These are phyloP conservation scores for Phyllosticta citrichinensis DNA, from an alignment of 2,329 filamentous ascomycete genomes.

Conservation along the genomic window DNA sequence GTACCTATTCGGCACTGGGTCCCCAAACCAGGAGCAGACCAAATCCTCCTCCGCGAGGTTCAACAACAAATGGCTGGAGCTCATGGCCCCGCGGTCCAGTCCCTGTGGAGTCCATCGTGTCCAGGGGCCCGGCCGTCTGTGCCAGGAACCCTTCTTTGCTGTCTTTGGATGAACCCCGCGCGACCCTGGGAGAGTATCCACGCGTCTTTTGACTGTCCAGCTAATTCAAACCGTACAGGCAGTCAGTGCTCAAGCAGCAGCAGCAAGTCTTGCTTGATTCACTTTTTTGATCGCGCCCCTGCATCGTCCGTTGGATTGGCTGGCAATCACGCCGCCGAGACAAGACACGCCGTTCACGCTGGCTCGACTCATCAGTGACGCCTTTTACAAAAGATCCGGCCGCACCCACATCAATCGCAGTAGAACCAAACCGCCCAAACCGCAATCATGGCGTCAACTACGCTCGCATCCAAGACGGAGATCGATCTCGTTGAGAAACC, in stretches of 20 bases:
- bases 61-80: conserved; percentile 9
- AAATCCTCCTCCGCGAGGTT: conserved; percentile 7
- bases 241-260: background rate
- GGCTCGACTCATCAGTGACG: conserved; percentile 27
- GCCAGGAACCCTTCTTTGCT: conserved; percentile 9
- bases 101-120: background rate
- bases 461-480: conserved; percentile 20
- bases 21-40: background rate
- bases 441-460: conserved; percentile 37
- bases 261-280: conserved; percentile 1
- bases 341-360: conserved; percentile 17
- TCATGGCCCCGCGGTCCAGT: conserved; percentile 8
- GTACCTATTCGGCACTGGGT: conserved; percentile 3
- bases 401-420: conserved; percentile 37
- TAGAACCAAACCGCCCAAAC: conserved; percentile 27
- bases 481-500: conserved; percentile 26
- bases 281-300: background rate
- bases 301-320: no score
- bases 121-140: conserved; percentile 6
- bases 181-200: background rate
- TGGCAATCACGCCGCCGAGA: no score
- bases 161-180: conserved; percentile 9
- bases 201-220: conserved; percentile 1
- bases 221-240: conserved; percentile 6
- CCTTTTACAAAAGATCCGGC: conserved; percentile 36